Conservation (phyloP, 2,329 filamentous ascomycete genomes). For the Cladosporium halotolerans region DNA sequence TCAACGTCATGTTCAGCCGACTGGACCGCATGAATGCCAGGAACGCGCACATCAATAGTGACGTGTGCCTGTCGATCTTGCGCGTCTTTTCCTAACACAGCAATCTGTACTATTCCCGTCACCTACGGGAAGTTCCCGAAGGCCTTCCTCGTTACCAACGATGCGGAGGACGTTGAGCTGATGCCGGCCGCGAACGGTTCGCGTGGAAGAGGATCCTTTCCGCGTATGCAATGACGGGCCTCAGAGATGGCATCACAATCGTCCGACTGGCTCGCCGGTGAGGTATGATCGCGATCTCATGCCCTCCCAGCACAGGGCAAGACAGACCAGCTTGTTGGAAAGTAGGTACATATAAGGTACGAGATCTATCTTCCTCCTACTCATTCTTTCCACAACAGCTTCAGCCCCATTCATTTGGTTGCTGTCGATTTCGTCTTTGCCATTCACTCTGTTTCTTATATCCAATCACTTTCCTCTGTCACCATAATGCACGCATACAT, state of each 20-base stretch:
- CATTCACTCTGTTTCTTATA: slow-evolving; percentile 1
- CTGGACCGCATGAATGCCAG: neutral
- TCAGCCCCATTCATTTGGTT: neutral
- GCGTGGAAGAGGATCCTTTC: no score
- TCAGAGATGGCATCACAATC: no score
- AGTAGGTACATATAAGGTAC: neutral
- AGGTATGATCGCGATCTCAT: no score
- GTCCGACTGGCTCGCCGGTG: no score
- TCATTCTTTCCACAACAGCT: neutral
- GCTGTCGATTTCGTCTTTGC: neutral
- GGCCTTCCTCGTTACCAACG: no score
- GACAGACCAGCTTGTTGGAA: no score
- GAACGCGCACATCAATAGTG: slow-evolving; percentile 1
- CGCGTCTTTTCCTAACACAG: neutral
- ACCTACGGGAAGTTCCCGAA: no score
- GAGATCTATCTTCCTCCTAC: neutral
- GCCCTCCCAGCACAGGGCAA: no score
- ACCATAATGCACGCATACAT: slow-evolving; percentile 14
- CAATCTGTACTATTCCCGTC: no score
- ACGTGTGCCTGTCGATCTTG: slow-evolving; percentile 9
- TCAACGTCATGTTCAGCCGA: neutral
- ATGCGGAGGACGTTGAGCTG: no score
- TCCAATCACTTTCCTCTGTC: slow-evolving; percentile 7
- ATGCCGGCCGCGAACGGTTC: no score
- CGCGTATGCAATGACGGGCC: no score